Percentiles rank a stretch among this genome's conserved stretches.
These are phyloP conservation scores for Litchi chinensis DNA, from an alignment of 345 rosid species.

Conservation along the genomic window DNA sequence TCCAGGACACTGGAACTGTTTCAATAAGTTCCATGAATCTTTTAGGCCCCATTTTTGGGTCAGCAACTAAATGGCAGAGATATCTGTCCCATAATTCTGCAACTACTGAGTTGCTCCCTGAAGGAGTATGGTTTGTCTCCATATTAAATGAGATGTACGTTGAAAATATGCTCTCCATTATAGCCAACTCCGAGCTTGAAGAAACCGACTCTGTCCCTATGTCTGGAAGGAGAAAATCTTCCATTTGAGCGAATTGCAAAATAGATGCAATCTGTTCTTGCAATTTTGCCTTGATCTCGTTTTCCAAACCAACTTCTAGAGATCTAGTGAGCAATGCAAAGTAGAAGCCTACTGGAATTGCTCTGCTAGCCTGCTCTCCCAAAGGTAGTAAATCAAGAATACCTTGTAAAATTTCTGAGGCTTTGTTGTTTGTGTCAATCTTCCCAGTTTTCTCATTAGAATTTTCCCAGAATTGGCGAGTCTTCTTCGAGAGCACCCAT, in stretches of 20 bases:
- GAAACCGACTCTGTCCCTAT: conserved; percentile 30
- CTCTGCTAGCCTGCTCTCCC: conserved; percentile 52
- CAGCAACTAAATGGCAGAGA: conserved; percentile 45
- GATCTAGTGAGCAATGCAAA: conserved; percentile 60
- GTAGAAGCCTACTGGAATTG: conserved; percentile 72
- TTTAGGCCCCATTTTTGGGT: conserved; percentile 44
- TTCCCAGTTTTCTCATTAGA: conserved; percentile 29
- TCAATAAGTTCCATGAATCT: conserved; percentile 63
- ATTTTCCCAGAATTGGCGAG: conserved; percentile 45
- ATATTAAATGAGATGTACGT: conserved; percentile 39
- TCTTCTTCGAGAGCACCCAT: conserved; percentile 50
- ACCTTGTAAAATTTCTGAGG: conserved; percentile 45
- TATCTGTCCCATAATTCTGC: conserved; percentile 69
- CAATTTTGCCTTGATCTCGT: conserved; percentile 45
- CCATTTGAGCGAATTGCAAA: conserved; percentile 52
- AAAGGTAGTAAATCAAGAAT: conserved; percentile 58
- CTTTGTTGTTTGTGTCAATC: conserved; percentile 15
- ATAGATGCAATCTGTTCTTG: conserved; percentile 58
- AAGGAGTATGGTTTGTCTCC: conserved; percentile 39
- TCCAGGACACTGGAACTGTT: conserved; percentile 52
- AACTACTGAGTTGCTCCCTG: conserved; percentile 43
- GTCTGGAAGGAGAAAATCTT: conserved; percentile 57
- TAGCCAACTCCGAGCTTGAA: conserved; percentile 51
- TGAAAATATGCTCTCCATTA: conserved; percentile 62
- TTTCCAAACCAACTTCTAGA: conserved; percentile 41